These are phyloP conservation scores for Theobroma cacao DNA, from an alignment of 345 rosid species.

Conservation along the genomic window DNA sequence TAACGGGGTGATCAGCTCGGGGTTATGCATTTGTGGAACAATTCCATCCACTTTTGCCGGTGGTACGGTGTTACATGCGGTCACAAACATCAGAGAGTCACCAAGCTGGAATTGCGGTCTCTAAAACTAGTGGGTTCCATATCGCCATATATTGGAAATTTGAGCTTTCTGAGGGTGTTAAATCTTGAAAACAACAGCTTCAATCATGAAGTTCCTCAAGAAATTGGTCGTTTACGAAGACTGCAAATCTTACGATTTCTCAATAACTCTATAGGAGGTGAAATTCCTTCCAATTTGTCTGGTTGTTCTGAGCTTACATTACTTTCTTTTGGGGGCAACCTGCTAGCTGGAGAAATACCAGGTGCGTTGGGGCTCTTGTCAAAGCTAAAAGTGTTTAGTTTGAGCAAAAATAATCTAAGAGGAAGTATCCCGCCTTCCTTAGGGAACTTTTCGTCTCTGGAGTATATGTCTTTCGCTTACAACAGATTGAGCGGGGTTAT, in stretches of 20 bases:
- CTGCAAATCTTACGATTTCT: background rate
- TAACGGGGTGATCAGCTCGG: background rate
- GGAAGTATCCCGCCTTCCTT: constrained; percentile 20
- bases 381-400: background rate
- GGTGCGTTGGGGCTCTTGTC: background rate
- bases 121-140: background rate
- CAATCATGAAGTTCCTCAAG: constrained; percentile 8
- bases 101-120: background rate
- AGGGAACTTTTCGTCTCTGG: constrained; percentile 20
- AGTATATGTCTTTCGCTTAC: background rate
- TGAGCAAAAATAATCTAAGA: background rate
- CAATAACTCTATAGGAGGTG: constrained; percentile 17
- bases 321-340: background rate
- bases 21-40: constrained; percentile 9
- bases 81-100: constrained; percentile 10
- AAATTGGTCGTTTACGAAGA: constrained; percentile 12
- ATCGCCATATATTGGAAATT: constrained; percentile 9
- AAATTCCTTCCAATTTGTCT: constrained; percentile 21
- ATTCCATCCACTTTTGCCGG: constrained; percentile 7
- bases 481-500: constrained; percentile 13
- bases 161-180: constrained; percentile 6
- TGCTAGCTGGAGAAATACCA: constrained; percentile 19
- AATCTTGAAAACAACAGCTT: constrained; percentile 12
- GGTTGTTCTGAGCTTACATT: background rate
- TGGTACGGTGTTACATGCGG: constrained; percentile 20